A percentile compares a stretch with the other conserved stretches of the same genome.
phyloP scores from a whole-genome alignment of 1,284 basidiomycete species.

The Trametes versicolor region DNA sequence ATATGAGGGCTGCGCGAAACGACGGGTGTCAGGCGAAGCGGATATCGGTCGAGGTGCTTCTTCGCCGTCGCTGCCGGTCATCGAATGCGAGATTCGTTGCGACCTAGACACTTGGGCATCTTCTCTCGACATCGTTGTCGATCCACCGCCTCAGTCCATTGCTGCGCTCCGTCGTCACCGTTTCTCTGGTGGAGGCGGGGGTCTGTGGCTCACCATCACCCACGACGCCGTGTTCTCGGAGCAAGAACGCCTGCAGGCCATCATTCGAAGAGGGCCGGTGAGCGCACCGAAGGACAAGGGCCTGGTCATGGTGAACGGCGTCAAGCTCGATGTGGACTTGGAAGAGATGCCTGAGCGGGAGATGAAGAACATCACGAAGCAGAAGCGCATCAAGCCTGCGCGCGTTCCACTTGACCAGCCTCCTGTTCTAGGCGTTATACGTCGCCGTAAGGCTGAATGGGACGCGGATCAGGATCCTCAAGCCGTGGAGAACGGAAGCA shows the following conservation, averaged over 20 bases:
- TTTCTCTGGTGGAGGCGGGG: slow-evolving; percentile 89
- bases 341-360: slow-evolving; percentile 94
- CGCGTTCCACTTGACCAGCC: slow-evolving; percentile 94
- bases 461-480: slow-evolving; percentile 46
- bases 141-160: slow-evolving; percentile 91
- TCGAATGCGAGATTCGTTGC: slow-evolving; percentile 96
- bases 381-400: slow-evolving; percentile 88
- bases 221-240: slow-evolving; percentile 85
- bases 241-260: slow-evolving; percentile 78
- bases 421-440: slow-evolving; percentile 79
- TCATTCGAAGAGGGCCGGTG: slow-evolving; percentile 79
- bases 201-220: slow-evolving; percentile 95
- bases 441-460: slow-evolving; percentile 76
- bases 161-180: slow-evolving; percentile 89
- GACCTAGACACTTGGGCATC: slow-evolving; percentile 93
- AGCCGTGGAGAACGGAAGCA: slow-evolving; percentile 40
- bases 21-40: slow-evolving; percentile 48
- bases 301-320: slow-evolving; percentile 90
- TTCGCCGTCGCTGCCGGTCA: slow-evolving; percentile 55
- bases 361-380: slow-evolving; percentile 82
- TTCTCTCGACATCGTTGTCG: slow-evolving; percentile 90
- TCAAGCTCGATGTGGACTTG: slow-evolving; percentile 86
- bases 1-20: slow-evolving; percentile 77
- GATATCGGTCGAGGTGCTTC: slow-evolving; percentile 23
- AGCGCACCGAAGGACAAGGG: slow-evolving; percentile 76